phyloP scores from a whole-genome alignment of 1,284 basidiomycete genomes.

The Hymenochaete sp. region DNA sequence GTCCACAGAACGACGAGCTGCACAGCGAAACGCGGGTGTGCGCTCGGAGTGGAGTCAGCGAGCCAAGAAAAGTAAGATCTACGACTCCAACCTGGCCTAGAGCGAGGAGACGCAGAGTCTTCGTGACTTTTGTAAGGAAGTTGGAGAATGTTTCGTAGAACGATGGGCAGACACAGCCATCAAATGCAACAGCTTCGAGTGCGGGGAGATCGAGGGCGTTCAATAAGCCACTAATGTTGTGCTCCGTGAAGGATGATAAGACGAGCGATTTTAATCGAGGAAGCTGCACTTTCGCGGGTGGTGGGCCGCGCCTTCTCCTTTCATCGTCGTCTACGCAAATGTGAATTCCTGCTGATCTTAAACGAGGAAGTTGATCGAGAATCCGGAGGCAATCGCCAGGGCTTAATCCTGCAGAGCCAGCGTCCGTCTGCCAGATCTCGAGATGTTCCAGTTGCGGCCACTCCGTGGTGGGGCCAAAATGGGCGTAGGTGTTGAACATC shows the following conservation, averaged over 20 bases:
- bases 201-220: neutral
- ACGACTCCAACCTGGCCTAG: conserved; percentile 7
- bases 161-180: conserved; percentile 1
- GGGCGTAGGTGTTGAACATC: conserved; percentile 9
- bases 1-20: conserved; percentile 11
- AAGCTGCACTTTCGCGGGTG: conserved; percentile 1
- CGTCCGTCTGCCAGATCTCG: conserved; percentile 10
- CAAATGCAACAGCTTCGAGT: conserved; percentile 8
- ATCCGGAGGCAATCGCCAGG: conserved; percentile 8
- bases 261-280: conserved; percentile 4
- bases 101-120: conserved; percentile 3
- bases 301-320: neutral
- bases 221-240: conserved; percentile 4
- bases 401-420: conserved; percentile 7
- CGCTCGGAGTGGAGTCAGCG: neutral
- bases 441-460: conserved; percentile 13
- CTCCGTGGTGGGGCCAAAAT: conserved; percentile 6
- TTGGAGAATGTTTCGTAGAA: neutral
- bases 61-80: conserved; percentile 1
- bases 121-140: conserved; percentile 5
- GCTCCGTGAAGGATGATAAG: conserved; percentile 6
- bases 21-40: conserved; percentile 2
- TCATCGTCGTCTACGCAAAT: conserved; percentile 10
- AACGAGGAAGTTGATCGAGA: conserved; percentile 5
- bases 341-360: conserved; percentile 8